Base-by-base conservation (phyloP, 2,329 filamentous ascomycete species). In the Ophiognomonia clavigignenti-juglandacearum region DNA sequence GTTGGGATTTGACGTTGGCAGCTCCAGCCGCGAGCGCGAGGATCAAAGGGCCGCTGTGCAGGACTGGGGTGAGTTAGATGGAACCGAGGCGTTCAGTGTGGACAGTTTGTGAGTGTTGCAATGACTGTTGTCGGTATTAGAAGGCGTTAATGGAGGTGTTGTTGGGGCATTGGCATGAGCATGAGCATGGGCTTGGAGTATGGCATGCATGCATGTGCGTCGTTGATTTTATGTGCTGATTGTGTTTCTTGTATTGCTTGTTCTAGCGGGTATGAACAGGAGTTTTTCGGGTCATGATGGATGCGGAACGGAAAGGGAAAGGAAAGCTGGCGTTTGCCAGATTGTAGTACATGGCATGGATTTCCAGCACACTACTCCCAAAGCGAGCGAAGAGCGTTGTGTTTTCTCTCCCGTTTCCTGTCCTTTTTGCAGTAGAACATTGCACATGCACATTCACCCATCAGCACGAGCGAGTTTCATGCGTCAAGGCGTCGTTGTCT, bases 21-120 rank as follows among this genome's bases (percentile, higher is more conserved):
- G 43, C n/a, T 39, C 38, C 4, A 18, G 14, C 5, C 34, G 34
- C 13, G 43, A 39, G 19, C 29, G 43, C 9, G 36, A 39, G 16
- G 18, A 13, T 19, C 18, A 14, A 7, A n/a, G n/a, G n/a, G n/a
- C n/a, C n/a, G 13, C 16, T 24, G 34, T 18, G 14, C 23, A 20
- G 27, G 38, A 45, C 20, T 29, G n/a, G n/a, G n/a, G 19, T 16
- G 35, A 39, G 6, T 4, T 39, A 19, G 26, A 45, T 4, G 35
- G 43, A 6, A 45, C 43, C 4, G 43, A 45, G 27, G 43, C 43
- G 4, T 45, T 45, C n/a, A 45, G 26, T 18, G 43, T 39, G 36
- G 43, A 45, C 19, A 45, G 43, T 24, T 20, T 39, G 43, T 45
- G 36, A 45, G 26, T 6, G 20, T 19, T 14, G n/a, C 7, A 11